Evolutionary conservation across 2,329 filamentous ascomycete species (phyloP), one percentile per base, ranked within the genome.

Genomic region (Botryotinia narcissicola): DNA sequence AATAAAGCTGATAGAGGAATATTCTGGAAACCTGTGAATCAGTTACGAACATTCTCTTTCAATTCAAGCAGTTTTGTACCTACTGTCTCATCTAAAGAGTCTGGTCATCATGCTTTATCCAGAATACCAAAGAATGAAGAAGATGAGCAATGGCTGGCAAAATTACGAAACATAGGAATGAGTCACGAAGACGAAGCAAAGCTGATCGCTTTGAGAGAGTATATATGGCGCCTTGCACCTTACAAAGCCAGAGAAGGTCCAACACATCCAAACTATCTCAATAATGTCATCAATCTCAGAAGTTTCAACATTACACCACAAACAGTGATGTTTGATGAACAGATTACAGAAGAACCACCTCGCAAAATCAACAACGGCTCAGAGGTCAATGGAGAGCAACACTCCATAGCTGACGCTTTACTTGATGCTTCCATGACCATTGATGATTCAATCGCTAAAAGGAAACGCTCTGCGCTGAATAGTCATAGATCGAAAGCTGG

Each of bases 381-480:
- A 18, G 80, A 81, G 71, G 77, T 81, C 71, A 77, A 80, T 44
- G 78, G 81, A 72, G 76, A 73, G 46, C 82, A 81, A 54, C 92
- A 93, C 77, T 97, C 94, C 0, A 96, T 98, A 77, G 90, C 93
- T 5, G 95, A 98, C 82, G 96, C 96, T 9, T 85, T 98, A 25
- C 86, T 97, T 44, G 96, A 98, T 82, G 96, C 96, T 10, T 97
- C 94, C 1, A 95, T 93, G 84, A 94, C 92, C 0, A 94, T 96
- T 75, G 92, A 95, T 79, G 90, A 92, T 76, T 85, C 90, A 0
- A 82, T 88, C 12, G 84, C 88, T 3, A 87, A 85, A 79, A 85
- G 85, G 76, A 85, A 85, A 71, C 85, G 85, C 44, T 85, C 85
- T 22, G 86, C 86, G 0, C 78, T 85, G n/a, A 88, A 88, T 75